Evolutionary conservation across 2,329 filamentous ascomycete species (phyloP), one percentile per base, ranked within the genome.

Genomic region (Rhinocladiella similis): DNA sequence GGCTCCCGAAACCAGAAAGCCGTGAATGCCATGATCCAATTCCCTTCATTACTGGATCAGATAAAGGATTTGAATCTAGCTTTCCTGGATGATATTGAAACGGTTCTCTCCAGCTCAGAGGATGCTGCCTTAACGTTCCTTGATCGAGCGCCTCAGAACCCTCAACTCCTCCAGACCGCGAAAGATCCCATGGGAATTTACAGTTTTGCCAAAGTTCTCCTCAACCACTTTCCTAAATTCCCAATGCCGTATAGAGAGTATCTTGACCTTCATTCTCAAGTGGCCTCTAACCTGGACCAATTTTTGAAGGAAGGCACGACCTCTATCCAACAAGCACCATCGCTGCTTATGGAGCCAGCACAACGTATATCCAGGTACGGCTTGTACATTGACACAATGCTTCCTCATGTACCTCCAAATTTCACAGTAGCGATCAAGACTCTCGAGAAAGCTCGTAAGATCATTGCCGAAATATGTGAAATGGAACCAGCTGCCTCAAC

Each of bases 401-500:
- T 65, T 33, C 63, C 63, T 10, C 63, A 64, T 41, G 57, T 65
- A 13, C 63, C 63, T 16, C 36, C 54, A 5, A 61, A 60, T 36
- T 63, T 56, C 29, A 65, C 63, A 6, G 53, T 60, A 3, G 63
- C 63, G 10, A 64, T 63, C 18, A 58, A 62, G 3, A 84, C 94
- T 47, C 87, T 99, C 74, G 82, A 97, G 41, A 92, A 91, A 69
- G 92, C 94, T 0, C 83, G 93, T 63, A 94, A 97, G 70, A 89
- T 96, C 51, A 91, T 99, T 63, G 91, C 92, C 18, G 94, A 96
- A 52, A 99, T 99, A 42, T 99, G 94, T 73, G 95, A 93, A 14
- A 87, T 97, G 75, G 93, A 97, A 66, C 81, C 89, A 75, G 69
- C 89, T 67, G 67, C 79, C 72, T 66, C 83, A 1, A 72, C 74